These are phyloP conservation scores for Daldinia sp. DNA, from an alignment of 2,329 filamentous ascomycete genomes.

Conservation along the genomic window DNA sequence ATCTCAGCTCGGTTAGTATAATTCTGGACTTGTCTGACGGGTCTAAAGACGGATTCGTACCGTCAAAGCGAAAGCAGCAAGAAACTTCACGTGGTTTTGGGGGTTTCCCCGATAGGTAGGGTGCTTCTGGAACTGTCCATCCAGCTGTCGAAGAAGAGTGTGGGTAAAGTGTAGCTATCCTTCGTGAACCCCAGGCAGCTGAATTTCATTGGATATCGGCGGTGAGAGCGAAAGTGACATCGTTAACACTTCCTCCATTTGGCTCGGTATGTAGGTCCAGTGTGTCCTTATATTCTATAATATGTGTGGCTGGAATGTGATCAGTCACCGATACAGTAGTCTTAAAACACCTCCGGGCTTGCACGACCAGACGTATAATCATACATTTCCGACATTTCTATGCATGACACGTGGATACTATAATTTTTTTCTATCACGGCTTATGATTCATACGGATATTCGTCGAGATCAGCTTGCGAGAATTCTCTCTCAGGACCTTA, in stretches of 20 bases:
- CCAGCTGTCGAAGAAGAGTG: constrained; percentile 5
- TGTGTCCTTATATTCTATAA: constrained; percentile 12
- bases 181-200: constrained; percentile 1
- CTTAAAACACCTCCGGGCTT: constrained; percentile 31
- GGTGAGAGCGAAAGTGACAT: constrained; percentile 7
- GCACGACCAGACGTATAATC: constrained; percentile 24
- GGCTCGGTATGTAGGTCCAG: constrained; percentile 22
- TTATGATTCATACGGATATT: constrained; percentile 25
- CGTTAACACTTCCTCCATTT: constrained; percentile 21
- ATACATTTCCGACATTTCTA: constrained; percentile 15
- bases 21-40: not conserved
- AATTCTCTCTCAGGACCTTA: constrained; percentile 1
- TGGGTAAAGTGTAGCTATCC: constrained; percentile 10
- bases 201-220: constrained; percentile 11
- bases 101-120: constrained; percentile 13
- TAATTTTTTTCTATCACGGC: constrained; percentile 9
- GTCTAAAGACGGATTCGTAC: not conserved
- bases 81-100: constrained; percentile 9
- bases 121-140: not conserved
- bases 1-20: constrained; percentile 9
- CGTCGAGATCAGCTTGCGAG: constrained; percentile 18
- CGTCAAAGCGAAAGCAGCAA: constrained; percentile 3
- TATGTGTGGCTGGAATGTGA: constrained; percentile 36
- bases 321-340: constrained; percentile 28
- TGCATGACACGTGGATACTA: constrained; percentile 39